A percentile compares a stretch with the other conserved stretches of the same genome.
Evolutionary conservation across 345 rosid genomes (phyloP).

Genomic region (Rubroshorea leprosula): DNA sequence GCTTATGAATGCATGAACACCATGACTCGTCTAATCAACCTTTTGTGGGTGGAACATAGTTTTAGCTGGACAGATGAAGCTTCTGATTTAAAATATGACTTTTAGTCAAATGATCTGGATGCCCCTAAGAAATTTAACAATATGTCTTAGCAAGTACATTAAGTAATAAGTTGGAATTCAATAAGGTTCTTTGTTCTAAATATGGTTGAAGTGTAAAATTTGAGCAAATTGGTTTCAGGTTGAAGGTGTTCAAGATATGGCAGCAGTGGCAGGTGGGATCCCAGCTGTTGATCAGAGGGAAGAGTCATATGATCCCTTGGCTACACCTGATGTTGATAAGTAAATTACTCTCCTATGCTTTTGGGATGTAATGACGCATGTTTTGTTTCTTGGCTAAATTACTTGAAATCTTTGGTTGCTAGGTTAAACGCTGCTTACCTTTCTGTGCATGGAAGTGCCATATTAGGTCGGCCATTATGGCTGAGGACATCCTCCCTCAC

Average conservation of each 20-base stretch:
- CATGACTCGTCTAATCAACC: too few relatives aligned
- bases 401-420: constrained; percentile 12
- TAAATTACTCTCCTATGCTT: constrained; percentile 19
- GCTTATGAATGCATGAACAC: too few relatives aligned
- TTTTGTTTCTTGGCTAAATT: constrained; percentile 10
- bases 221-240: constrained; percentile 34
- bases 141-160: too few relatives aligned
- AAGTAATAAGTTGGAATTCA: too few relatives aligned
- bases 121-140: background rate
- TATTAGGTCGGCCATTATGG: constrained; percentile 72
- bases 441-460: constrained; percentile 68
- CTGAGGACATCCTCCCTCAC: constrained; percentile 49
- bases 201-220: background rate
- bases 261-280: constrained; percentile 39
- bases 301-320: constrained; percentile 72
- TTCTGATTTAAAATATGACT: too few relatives aligned
- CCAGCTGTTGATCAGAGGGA: constrained; percentile 57
- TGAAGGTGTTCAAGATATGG: constrained; percentile 63
- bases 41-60: too few relatives aligned
- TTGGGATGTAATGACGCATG: background rate
- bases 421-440: constrained; percentile 81
- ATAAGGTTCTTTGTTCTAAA: too few relatives aligned
- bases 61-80: too few relatives aligned
- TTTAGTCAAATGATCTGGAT: constrained; percentile 1
- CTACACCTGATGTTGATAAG: constrained; percentile 87